These are phyloP conservation scores for Phytophthora idaei DNA, from an alignment of 352 stramenopile species.

Conservation along the genomic window DNA sequence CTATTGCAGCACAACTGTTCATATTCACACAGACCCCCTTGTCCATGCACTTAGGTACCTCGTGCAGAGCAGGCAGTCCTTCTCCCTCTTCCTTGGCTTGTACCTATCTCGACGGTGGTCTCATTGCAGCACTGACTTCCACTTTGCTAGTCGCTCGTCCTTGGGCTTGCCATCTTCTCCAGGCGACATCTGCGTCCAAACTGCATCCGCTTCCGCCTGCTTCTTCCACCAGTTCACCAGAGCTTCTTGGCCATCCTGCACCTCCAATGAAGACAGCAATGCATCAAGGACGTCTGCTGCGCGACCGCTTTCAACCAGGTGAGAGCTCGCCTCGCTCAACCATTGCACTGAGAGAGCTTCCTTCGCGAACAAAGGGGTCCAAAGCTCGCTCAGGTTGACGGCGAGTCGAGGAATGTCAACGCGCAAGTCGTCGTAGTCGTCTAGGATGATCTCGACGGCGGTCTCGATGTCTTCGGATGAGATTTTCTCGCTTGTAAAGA, in stretches of 20 bases:
- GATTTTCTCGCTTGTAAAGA: constrained; percentile 52
- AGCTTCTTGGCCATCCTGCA: constrained; percentile 34
- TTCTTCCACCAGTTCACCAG: constrained; percentile 65
- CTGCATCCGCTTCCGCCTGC: constrained; percentile 32
- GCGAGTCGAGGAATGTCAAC: constrained; percentile 77
- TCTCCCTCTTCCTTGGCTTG: background rate
- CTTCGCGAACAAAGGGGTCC: constrained; percentile 63
- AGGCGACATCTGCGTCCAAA: constrained; percentile 42
- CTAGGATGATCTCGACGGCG: constrained; percentile 59
- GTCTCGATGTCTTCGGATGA: constrained; percentile 54
- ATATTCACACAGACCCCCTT: constrained; percentile 32
- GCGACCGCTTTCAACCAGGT: constrained; percentile 47
- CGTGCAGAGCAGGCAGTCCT: background rate
- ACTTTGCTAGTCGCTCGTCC: constrained; percentile 40
- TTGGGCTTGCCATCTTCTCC: constrained; percentile 16
- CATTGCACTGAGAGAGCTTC: constrained; percentile 51
- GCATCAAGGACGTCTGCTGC: constrained; percentile 60
- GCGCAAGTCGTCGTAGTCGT: constrained; percentile 75
- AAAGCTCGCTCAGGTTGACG: constrained; percentile 64
- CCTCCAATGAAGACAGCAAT: constrained; percentile 45
- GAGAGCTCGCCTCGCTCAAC: constrained; percentile 50
- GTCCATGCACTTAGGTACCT: constrained; percentile 9
- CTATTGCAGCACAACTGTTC: constrained; percentile 25
- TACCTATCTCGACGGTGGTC: background rate
- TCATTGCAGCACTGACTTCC: constrained; percentile 38